Evolutionary conservation across 768 basidiomycete genomes (phyloP).

Genomic region (Podaxis pistillaris): DNA sequence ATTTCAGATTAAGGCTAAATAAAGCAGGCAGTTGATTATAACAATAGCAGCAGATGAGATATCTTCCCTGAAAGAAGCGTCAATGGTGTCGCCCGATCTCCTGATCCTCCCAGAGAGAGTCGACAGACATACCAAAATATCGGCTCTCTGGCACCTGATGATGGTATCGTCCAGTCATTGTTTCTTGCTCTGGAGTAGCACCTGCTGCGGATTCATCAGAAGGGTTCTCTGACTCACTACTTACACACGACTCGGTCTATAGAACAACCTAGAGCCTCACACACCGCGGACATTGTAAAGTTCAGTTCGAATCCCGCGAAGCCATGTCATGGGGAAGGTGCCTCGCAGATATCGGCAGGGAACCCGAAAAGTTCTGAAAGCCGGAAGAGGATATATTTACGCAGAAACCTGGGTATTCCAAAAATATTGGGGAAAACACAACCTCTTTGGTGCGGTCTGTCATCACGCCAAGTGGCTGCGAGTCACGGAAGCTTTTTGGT

Average conservation of each 20-base stretch:
- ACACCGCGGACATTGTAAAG: neutral
- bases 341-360: neutral
- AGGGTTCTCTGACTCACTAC: neutral
- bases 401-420: neutral
- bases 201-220: neutral
- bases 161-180: neutral
- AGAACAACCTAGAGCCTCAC: neutral
- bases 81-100: neutral
- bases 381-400: neutral
- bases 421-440: neutral
- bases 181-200: neutral
- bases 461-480: neutral
- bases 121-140: neutral
- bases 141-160: constrained; percentile 1
- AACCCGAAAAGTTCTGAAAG: neutral
- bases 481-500: neutral
- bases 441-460: neutral
- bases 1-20: neutral
- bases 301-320: neutral
- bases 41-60: neutral
- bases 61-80: neutral
- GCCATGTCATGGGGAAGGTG: neutral
- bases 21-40: neutral
- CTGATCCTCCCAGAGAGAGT: neutral
- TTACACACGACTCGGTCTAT: neutral